phyloP scores from a whole-genome alignment of 805 yeast genomes.

The Saturnispora silvae region DNA sequence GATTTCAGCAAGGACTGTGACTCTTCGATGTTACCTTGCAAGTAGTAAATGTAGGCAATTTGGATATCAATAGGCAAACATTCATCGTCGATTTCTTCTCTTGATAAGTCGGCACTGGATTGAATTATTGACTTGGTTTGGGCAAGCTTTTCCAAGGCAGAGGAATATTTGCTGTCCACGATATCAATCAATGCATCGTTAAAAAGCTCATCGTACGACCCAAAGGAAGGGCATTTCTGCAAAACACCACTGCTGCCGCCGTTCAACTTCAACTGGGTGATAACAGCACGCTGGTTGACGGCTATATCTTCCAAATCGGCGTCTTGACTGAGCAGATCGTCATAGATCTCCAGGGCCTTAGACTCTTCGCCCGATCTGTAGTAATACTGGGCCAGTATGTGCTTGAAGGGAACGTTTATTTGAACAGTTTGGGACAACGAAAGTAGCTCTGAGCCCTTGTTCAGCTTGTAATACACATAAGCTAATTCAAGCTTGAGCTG shows the following conservation, averaged over 20 bases:
- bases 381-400: conserved; percentile 42
- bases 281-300: conserved; percentile 60
- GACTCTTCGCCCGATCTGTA: conserved; percentile 37
- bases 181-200: conserved; percentile 46
- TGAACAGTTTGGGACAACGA: conserved; percentile 11
- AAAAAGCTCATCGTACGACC: conserved; percentile 48
- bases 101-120: conserved; percentile 35
- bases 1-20: conserved; percentile 29
- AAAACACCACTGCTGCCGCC: conserved; percentile 4
- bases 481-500: conserved; percentile 39
- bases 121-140: background rate
- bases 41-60: conserved; percentile 42
- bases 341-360: conserved; percentile 38
- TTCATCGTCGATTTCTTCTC: conserved; percentile 38
- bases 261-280: conserved; percentile 33
- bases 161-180: conserved; percentile 28
- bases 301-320: conserved; percentile 35
- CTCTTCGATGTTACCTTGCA: conserved; percentile 26
- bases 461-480: conserved; percentile 48
- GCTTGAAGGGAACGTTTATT: conserved; percentile 23
- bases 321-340: conserved; percentile 24
- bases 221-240: background rate
- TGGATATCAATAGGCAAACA: conserved; percentile 53
- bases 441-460: conserved; percentile 22
- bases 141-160: conserved; percentile 34